These are phyloP conservation scores for Flaveria linearis DNA, from an alignment of 129 eudicot genomes.

Conservation along the genomic window DNA sequence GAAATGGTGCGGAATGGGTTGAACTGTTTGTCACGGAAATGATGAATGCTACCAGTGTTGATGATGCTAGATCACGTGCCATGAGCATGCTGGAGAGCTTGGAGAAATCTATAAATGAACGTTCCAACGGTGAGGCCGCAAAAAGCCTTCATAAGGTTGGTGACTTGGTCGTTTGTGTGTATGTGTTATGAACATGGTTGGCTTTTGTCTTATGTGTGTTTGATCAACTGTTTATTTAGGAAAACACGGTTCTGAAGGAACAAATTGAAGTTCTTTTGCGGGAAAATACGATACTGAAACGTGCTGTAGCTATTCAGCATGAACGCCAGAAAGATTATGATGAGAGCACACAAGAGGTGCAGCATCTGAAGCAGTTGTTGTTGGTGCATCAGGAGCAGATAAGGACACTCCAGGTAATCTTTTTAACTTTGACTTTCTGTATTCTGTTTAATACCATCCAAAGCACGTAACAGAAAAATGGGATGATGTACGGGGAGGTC, in stretches of 20 bases:
- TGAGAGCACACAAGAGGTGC: conserved; percentile 66
- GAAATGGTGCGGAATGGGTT: conserved; percentile 81
- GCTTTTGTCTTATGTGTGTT: conserved; percentile 7
- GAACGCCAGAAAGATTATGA: conserved; percentile 83
- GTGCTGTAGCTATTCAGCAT: conserved; percentile 79
- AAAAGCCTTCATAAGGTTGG: conserved; percentile 65
- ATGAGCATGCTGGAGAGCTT: conserved; percentile 65
- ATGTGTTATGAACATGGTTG: neutral
- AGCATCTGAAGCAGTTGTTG: conserved; percentile 69
- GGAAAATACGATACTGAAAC: conserved; percentile 74
- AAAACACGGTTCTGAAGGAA: conserved; percentile 62
- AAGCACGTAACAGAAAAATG: neutral
- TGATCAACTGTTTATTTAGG: conserved; percentile 40
- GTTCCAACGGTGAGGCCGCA: conserved; percentile 48
- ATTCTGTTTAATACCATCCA: neutral
- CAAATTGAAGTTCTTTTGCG: conserved; percentile 56
- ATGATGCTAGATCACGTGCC: conserved; percentile 87
- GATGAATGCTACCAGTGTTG: conserved; percentile 69
- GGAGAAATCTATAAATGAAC: conserved; percentile 60
- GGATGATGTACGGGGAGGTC: neutral
- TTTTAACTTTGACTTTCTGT: conserved; percentile 12
- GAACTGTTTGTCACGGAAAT: conserved; percentile 79
- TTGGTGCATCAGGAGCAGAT: conserved; percentile 75
- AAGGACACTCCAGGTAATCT: conserved; percentile 68
- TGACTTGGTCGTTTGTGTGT: neutral